Evolutionary conservation across 768 basidiomycete species (phyloP).

Genomic region (Phanerochaete sordida): DNA sequence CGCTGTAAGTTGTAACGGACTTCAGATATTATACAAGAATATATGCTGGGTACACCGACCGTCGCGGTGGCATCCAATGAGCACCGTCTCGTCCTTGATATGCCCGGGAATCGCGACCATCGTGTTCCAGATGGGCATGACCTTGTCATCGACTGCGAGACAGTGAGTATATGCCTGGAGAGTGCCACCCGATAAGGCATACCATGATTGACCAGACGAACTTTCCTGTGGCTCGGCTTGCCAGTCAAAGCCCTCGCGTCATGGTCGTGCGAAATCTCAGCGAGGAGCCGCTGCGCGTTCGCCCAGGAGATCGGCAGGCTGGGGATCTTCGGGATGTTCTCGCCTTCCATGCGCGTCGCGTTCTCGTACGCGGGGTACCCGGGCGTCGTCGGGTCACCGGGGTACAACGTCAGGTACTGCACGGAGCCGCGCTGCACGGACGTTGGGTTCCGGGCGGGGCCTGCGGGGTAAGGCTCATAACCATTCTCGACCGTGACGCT

Average conservation of each 20-base stretch:
- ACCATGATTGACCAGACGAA: conserved; percentile 59
- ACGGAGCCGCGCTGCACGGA: conserved; percentile 89
- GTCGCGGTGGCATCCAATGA: conserved; percentile 89
- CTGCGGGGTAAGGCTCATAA: conserved; percentile 75
- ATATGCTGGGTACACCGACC: conserved; percentile 36
- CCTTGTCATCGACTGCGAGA: conserved; percentile 60
- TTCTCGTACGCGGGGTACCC: conserved; percentile 86
- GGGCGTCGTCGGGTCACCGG: conserved; percentile 81
- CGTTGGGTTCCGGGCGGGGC: conserved; percentile 84
- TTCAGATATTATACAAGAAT: not conserved
- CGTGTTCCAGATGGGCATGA: conserved; percentile 89
- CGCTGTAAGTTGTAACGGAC: conserved; percentile 26
- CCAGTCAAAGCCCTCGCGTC: conserved; percentile 38
- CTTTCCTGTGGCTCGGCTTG: conserved; percentile 40
- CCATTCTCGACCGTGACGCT: conserved; percentile 73
- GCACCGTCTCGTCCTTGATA: conserved; percentile 78
- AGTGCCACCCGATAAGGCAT: not conserved
- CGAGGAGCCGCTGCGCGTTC: conserved; percentile 64
- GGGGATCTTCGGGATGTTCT: conserved; percentile 71
- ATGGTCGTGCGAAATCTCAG: conserved; percentile 42
- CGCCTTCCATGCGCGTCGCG: conserved; percentile 52
- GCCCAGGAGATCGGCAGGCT: conserved; percentile 87
- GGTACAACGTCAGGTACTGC: conserved; percentile 56
- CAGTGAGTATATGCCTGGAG: not conserved
- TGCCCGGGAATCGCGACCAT: conserved; percentile 82